Base-by-base conservation (phyloP, 169 alveolate species). In the Theileria orientalis region DNA sequence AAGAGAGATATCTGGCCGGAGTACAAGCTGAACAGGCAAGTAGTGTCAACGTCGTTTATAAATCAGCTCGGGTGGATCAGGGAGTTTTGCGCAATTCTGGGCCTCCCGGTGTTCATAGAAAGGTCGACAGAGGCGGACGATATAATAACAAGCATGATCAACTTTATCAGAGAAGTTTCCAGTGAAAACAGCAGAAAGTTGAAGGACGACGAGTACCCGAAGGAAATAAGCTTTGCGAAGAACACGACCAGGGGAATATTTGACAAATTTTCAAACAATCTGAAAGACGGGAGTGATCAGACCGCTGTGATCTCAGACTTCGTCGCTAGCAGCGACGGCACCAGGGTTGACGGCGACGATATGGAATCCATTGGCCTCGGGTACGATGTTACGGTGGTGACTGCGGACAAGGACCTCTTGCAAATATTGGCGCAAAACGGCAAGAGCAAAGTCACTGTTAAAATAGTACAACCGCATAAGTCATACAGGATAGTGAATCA, bases 401-500 rank as follows among this genome's bases (percentile, higher is more conserved):
- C 93, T 0, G 85, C 92, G 47, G 93, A 89, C 46, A 89, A 89
- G 82, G 93, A 89, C 52, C 61, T 89, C 32, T 44, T 89, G 14
- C 93, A 89, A 57, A 69, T 89, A 1, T 62, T 89, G 29, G 68
- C 78, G 54, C 59, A 84, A 21, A 79, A 89, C 68, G 86, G 51
- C 25, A 69, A 61, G 41, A 76, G 72, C 40, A 84, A 84, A 52
- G 69, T 88, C 59, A 51, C 67, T 32, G 89, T 89, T 40, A 60
- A 60, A 19, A 59, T 89, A 25, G 84, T 87, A 25, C 93, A 89
- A 74, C 93, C 93, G 11, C 90, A 89, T 52, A 84, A 75, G 54
- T 70, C 83, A 49, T 89, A 79, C 71, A 73, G 93, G 25, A n/a
- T 79, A 46, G 90, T 89, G n/a, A 83, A 80, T 61, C 83, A 85